These are phyloP conservation scores for Tolypocladium ovalisporum DNA, from an alignment of 2,329 filamentous ascomycete species.

Conservation along the genomic window DNA sequence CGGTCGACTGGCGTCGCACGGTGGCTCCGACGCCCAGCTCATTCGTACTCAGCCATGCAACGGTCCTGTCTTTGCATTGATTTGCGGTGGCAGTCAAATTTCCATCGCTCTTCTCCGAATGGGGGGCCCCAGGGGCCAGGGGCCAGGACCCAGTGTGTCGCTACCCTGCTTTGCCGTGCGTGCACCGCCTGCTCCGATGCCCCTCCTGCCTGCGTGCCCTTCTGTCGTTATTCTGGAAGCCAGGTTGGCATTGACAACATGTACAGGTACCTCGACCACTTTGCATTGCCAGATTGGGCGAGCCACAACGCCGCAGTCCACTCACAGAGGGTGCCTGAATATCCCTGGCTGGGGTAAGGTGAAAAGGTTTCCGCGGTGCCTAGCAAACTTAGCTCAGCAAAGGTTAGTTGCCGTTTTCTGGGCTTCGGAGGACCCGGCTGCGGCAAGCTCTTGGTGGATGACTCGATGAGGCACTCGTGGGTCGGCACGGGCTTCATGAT, in stretches of 20 bases:
- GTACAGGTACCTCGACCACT: neutral
- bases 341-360: neutral
- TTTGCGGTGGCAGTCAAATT: neutral
- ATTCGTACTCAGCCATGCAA: neutral
- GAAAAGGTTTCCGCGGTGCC: neutral
- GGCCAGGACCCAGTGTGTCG: neutral
- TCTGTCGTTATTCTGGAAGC: neutral
- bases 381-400: neutral
- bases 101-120: neutral
- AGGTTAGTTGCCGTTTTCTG: neutral
- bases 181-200: neutral
- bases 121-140: neutral
- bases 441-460: neutral
- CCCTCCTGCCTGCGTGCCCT: neutral
- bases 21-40: too few relatives aligned
- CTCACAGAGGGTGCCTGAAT: neutral
- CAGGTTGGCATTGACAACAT: neutral
- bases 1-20: too few relatives aligned
- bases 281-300: neutral
- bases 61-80: neutral
- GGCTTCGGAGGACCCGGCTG: neutral
- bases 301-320: neutral
- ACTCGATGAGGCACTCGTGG: neutral
- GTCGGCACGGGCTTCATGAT: neutral
- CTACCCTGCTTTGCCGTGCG: neutral